Base-by-base conservation (phyloP, 2,329 filamentous ascomycete genomes). In the Claviceps arundinis region DNA sequence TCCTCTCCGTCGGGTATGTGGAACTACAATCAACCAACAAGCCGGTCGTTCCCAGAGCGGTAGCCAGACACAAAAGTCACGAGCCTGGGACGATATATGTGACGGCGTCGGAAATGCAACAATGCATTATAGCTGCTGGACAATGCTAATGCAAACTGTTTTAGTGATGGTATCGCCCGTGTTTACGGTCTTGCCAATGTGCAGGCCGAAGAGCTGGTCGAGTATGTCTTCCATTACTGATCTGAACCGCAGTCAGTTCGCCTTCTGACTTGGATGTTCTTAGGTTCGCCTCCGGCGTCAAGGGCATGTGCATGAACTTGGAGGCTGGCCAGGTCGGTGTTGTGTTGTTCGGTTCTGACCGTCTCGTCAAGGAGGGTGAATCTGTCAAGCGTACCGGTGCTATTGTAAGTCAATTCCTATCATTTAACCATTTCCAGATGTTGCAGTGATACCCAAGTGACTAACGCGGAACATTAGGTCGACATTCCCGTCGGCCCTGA, bases 301-400 rank as follows among this genome's bases (percentile, higher is more conserved):
- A 97, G 85, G 93, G 93, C 75, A 98, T 98, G 93, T 97, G 91
- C 88, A 97, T 98, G 91, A 98, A 98, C 87, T 85, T 98, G 77
- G 93, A 98, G 80, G 93, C 93, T 75, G 93, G 93, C 74, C 93
- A 97, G 78, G 93, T 98, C 78, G 93, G 93, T 95, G 90, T 98
- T 69, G 93, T 98, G 83, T 83, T 98, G 70, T 98, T 98, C 83
- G 93, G 93, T 85, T 97, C 93, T 70, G 93, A 98, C 79, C 90
- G 93, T 90, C 82, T 96, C 67, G 93, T 98, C 84, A 93, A 89
- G 82, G 93, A 98, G 78, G 93, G 93, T 70, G 91, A 98, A 82
- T 91, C 87, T 62, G 93, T 98, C 76, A 97, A 95, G 87, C 91
- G 93, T 85, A 98, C 93, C 67, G 93, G 93, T 73, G 81, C 95